Evolutionary conservation across 2,329 filamentous ascomycete genomes (phyloP).

Genomic region (Cordyceps javanica): DNA sequence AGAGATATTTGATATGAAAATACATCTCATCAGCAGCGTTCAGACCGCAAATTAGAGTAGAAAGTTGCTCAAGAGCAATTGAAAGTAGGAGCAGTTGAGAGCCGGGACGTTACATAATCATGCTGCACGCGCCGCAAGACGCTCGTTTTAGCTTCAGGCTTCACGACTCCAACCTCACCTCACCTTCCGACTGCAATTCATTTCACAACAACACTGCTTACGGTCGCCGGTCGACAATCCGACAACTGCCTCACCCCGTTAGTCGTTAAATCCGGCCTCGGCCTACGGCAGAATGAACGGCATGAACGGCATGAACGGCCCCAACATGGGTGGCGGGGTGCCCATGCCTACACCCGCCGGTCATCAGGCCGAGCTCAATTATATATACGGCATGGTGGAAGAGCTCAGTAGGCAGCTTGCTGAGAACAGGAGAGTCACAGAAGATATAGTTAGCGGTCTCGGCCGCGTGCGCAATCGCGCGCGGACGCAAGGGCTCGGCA

Average conservation of each 20-base stretch:
- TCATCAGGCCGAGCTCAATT: constrained; percentile 62
- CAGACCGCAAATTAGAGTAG: too few species aligned
- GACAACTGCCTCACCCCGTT: too few species aligned
- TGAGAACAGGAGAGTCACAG: constrained; percentile 55
- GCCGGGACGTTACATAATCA: constrained; percentile 3
- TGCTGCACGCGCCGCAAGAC: not conserved
- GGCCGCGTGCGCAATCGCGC: constrained; percentile 55
- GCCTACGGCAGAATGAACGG: not conserved
- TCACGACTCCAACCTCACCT: not conserved
- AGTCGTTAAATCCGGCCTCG: too few species aligned
- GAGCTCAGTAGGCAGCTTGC: constrained; percentile 58
- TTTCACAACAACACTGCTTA: not conserved
- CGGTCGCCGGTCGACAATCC: not conserved
- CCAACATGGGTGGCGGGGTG: constrained; percentile 40
- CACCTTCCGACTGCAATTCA: not conserved
- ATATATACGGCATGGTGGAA: constrained; percentile 63
- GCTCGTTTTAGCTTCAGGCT: not conserved
- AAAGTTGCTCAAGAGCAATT: too few species aligned
- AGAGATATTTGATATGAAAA: too few species aligned
- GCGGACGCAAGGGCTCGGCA: constrained; percentile 43
- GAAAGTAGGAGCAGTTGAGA: too few species aligned
- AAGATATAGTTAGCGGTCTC: constrained; percentile 57
- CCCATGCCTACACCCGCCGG: constrained; percentile 57
- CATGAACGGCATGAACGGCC: constrained; percentile 47
- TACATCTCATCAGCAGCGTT: too few species aligned